phyloP scores from a whole-genome alignment of 176 grass and related monocot species.

The Oropetium thomaeum region DNA sequence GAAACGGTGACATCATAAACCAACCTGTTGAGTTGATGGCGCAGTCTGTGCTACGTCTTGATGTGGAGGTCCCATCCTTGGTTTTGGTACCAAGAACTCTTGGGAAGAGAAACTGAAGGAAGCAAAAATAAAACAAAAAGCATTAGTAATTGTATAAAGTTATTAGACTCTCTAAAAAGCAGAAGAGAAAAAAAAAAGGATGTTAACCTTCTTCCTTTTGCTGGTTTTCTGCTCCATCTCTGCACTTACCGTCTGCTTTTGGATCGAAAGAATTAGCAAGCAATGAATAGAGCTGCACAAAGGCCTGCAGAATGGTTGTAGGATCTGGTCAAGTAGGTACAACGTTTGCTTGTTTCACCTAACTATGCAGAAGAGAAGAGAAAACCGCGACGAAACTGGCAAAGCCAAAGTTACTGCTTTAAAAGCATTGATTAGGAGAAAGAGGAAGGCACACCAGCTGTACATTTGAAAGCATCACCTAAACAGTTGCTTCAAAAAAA shows the following conservation, averaged over 20 bases:
- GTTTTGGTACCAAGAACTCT: neutral
- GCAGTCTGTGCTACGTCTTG: neutral
- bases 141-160: too few relatives aligned
- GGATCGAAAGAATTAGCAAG: neutral
- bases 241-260: neutral
- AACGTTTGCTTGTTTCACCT: constrained; percentile 6
- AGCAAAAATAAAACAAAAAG: neutral
- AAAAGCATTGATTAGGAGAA: neutral
- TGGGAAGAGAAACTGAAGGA: constrained; percentile 33
- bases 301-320: constrained; percentile 10
- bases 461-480: neutral
- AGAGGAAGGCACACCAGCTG: neutral
- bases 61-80: neutral
- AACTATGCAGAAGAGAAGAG: neutral
- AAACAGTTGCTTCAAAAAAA: too few relatives aligned
- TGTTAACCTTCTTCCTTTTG: constrained; percentile 47
- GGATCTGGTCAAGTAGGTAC: constrained; percentile 16
- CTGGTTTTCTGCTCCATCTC: constrained; percentile 34
- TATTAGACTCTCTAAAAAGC: too few relatives aligned
- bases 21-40: constrained; percentile 21
- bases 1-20: neutral
- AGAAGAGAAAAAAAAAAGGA: neutral
- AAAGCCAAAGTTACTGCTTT: neutral
- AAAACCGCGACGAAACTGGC: neutral
- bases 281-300: neutral